Base-by-base conservation (phyloP, 768 basidiomycete species). In the Mycena albidolilacea region DNA sequence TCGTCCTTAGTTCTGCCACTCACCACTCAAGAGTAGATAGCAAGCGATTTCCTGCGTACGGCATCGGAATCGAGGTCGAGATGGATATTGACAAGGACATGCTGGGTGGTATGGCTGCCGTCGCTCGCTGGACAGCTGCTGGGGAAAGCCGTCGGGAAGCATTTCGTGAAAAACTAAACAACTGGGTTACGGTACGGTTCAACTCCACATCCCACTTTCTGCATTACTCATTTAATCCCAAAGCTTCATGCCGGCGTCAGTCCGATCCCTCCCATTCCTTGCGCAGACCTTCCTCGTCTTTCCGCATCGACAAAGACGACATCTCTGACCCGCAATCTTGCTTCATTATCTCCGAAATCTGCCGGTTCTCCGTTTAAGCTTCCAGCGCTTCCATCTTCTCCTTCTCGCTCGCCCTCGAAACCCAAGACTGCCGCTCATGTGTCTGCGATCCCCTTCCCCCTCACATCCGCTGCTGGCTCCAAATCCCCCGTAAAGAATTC, bases 1-100 rank as follows among this genome's bases (percentile, higher is more conserved):
- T 96, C 75, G 84, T 95, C 44, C 77, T 96, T 71, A 93, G 87
- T 70, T 88, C 92, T 44, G 87, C 93, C 8, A 94, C 89, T 4
- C 92, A 96, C 77, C 90, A 91, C 79, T 89, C 88, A n/a, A 94
- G 92, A 77, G 76, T 81, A 1, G 88, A 87, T 15, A 88, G 89
- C 15, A 91, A 91, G 77, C 89, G 95, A 54, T 84, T 94, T 21
- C 91, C 93, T 43, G 95, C 89, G 1, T 96, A 95, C 80, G 95
- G 95, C 10, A 88, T 96, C 73, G 95, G 95, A 1, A 94, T 96
- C 62, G 93, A 96, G 82, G 94, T 95, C 35, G 93, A 95, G 76
- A 92, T 94, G 85, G 90, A 95, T 77, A 89, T 95, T 67, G 93
- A 94, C 81, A 93, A 93, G 82, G 90, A 89, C 76, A 91, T 93